Percentiles rank a stretch among this genome's conserved stretches.
These are phyloP conservation scores for Henckelia pumila DNA, from an alignment of 257 asterid genomes.

Conservation along the genomic window DNA sequence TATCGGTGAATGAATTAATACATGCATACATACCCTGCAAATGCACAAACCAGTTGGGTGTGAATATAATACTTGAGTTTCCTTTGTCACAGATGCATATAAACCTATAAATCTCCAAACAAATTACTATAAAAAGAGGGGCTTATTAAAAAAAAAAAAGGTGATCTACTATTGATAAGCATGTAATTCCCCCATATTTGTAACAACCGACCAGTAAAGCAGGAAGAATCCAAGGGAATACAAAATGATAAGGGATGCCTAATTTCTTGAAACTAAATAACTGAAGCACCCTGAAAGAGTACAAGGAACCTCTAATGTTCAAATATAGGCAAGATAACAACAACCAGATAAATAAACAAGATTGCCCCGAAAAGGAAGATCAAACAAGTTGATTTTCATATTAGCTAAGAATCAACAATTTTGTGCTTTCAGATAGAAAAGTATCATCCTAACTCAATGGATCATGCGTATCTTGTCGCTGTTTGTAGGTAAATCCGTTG, in stretches of 20 bases:
- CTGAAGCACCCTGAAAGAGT: background rate
- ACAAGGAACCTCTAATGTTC: background rate
- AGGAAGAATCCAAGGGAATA: conserved; percentile 5
- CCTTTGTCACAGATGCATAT: background rate
- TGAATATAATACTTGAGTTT: background rate
- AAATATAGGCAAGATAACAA: conserved; percentile 9
- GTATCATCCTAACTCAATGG: conserved; percentile 5
- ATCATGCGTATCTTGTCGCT: conserved; percentile 12
- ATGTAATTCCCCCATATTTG: too few species aligned
- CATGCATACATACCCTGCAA: too few species aligned
- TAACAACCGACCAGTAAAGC: conserved; percentile 2
- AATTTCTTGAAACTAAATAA: conserved; percentile 16
- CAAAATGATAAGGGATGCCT: background rate
- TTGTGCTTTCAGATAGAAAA: conserved; percentile 22
- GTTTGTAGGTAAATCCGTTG: conserved; percentile 9
- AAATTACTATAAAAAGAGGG: background rate
- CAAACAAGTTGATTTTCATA: conserved; percentile 11
- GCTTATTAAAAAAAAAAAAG: background rate
- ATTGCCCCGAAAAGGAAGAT: conserved; percentile 4
- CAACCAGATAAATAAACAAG: conserved; percentile 20
- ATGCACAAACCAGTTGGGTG: too few species aligned
- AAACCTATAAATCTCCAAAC: background rate
- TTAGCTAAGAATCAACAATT: conserved; percentile 13
- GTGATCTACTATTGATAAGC: too few species aligned
- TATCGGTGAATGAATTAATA: too few species aligned